Conservation (phyloP, 1,284 basidiomycete species). For the Fomitopsis schrenkii region DNA sequence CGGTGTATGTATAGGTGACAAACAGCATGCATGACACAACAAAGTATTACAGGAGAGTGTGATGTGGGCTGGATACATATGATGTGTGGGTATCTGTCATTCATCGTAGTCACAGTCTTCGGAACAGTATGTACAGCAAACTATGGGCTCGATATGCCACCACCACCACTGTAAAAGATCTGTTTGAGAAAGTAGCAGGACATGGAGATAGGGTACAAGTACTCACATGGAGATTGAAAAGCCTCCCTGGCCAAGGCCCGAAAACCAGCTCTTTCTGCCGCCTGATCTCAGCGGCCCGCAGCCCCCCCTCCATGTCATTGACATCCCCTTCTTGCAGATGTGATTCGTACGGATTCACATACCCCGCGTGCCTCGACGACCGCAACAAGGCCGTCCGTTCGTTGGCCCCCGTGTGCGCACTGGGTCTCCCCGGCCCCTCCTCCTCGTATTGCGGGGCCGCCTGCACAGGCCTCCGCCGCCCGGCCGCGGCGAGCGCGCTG, state of each 20-base stretch:
- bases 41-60: conserved; percentile 1
- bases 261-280: conserved; percentile 42
- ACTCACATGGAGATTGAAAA: conserved; percentile 66
- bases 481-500: conserved; percentile 28
- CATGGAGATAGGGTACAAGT: not conserved
- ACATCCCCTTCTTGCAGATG: conserved; percentile 8
- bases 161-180: conserved; percentile 64
- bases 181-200: conserved; percentile 1
- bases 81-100: conserved; percentile 13
- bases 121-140: conserved; percentile 46
- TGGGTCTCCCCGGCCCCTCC: not conserved
- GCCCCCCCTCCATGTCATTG: conserved; percentile 28
- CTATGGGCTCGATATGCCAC: conserved; percentile 62
- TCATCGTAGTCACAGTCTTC: conserved; percentile 34
- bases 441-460: not conserved
- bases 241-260: conserved; percentile 63
- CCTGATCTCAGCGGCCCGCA: conserved; percentile 19
- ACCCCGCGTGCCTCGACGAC: conserved; percentile 9
- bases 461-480: conserved; percentile 21
- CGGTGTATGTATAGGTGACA: conserved; percentile 6
- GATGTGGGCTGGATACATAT: not conserved
- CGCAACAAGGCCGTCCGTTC: conserved; percentile 32
- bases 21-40: conserved; percentile 13
- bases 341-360: conserved; percentile 14
- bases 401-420: conserved; percentile 10